phyloP scores from a whole-genome alignment of 2,329 filamentous ascomycete species.

The Trichoderma sp. region DNA sequence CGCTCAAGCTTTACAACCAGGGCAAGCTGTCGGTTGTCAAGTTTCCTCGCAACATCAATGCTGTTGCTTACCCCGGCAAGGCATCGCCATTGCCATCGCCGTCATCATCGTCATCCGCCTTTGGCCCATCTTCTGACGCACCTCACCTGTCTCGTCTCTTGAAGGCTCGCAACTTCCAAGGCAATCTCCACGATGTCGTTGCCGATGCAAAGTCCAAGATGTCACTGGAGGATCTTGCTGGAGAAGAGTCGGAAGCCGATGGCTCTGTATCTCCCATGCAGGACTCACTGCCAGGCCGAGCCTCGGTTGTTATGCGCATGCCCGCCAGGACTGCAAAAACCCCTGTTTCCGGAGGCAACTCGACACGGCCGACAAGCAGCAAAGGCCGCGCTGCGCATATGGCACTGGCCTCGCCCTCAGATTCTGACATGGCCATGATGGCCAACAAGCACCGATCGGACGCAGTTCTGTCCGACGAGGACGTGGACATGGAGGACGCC shows the following conservation, averaged over 20 bases:
- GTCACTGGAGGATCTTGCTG: slow-evolving; percentile 49
- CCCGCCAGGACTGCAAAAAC: slow-evolving; percentile 54
- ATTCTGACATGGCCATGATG: slow-evolving; percentile 23
- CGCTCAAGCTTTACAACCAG: slow-evolving; percentile 50
- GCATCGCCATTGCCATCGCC: neutral
- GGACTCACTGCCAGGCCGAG: slow-evolving; percentile 29
- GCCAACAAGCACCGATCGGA: slow-evolving; percentile 25
- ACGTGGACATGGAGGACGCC: slow-evolving; percentile 53
- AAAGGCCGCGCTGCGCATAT: slow-evolving; percentile 48
- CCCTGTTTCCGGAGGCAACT: slow-evolving; percentile 43
- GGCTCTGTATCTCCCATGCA: slow-evolving; percentile 20
- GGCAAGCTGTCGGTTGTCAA: slow-evolving; percentile 50
- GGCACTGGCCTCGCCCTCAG: slow-evolving; percentile 39
- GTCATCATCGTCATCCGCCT: neutral
- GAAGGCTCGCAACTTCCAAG: slow-evolving; percentile 57
- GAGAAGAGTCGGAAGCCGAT: slow-evolving; percentile 52
- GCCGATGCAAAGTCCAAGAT: slow-evolving; percentile 56
- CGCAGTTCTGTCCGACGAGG: slow-evolving; percentile 40
- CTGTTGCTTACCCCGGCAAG: slow-evolving; percentile 9
- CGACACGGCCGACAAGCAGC: slow-evolving; percentile 52
- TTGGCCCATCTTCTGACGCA: slow-evolving; percentile 48
- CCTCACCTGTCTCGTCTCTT: slow-evolving; percentile 68
- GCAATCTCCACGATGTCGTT: slow-evolving; percentile 58
- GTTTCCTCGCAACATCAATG: slow-evolving; percentile 27
- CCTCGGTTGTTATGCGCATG: slow-evolving; percentile 52